Conservation (phyloP, 1,284 basidiomycete genomes). For the Apiotrichum laibachii region DNA sequence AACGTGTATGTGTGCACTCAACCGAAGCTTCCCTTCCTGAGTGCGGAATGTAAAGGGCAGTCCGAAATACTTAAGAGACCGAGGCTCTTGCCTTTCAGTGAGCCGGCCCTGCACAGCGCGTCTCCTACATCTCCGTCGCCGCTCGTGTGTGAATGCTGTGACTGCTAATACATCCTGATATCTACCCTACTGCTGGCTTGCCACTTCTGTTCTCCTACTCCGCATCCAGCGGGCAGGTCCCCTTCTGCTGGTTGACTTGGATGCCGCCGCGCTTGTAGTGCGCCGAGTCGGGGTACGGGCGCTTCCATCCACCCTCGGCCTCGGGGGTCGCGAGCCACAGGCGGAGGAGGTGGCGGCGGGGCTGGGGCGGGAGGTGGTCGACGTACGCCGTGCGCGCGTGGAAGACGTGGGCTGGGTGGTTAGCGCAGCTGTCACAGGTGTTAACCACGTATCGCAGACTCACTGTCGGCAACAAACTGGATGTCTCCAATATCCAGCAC, state of each 20-base stretch:
- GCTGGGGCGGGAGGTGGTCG: conserved; percentile 46
- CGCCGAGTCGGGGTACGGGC: conserved; percentile 46
- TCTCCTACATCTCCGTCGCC: no score
- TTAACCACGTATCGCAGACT: no score
- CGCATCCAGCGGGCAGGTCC: conserved; percentile 50
- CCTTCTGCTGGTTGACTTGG: conserved; percentile 43
- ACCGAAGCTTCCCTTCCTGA: no score
- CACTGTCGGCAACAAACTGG: conserved; percentile 40
- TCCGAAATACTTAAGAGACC: no score
- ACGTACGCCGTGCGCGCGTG: conserved; percentile 53
- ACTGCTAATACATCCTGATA: no score
- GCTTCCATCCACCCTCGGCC: conserved; percentile 49
- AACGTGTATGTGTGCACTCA: no score
- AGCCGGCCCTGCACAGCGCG: no score
- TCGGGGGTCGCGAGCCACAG: conserved; percentile 51
- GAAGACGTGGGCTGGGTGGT: conserved; percentile 37
- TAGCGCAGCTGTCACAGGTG: no score
- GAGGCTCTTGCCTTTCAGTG: no score
- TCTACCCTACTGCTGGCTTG: no score
- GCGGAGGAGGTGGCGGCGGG: conserved; percentile 50
- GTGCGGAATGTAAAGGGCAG: no score
- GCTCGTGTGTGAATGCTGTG: no score
- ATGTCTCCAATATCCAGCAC: conserved; percentile 51
- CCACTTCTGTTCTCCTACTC: conserved; percentile 27
- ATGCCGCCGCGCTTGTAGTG: conserved; percentile 47